A percentile compares a stretch with the other conserved stretches of the same genome.
These are phyloP conservation scores for Ophiostoma sp. DNA, from an alignment of 2,329 filamentous ascomycete species.

Conservation along the genomic window DNA sequence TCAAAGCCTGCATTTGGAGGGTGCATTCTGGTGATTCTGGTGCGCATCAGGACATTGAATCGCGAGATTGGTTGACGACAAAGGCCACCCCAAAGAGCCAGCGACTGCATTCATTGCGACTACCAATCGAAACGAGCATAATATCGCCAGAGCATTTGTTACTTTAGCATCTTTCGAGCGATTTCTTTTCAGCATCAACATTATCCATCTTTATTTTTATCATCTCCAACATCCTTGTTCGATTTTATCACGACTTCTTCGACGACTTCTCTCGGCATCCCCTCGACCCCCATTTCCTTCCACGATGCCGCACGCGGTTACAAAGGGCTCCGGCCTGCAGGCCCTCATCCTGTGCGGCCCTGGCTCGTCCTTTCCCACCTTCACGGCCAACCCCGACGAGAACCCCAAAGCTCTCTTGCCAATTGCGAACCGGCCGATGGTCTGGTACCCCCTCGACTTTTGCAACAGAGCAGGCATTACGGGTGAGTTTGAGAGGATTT, in stretches of 20 bases:
- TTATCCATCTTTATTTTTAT: not conserved
- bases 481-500: conserved; percentile 43
- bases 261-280: not conserved
- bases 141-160: not conserved
- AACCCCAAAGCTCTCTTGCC: conserved; percentile 80
- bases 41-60: not conserved
- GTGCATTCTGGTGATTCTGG: not conserved
- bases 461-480: conserved; percentile 79
- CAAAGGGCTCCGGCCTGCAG: conserved; percentile 72
- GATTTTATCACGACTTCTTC: not conserved
- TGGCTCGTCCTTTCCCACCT: conserved; percentile 78
- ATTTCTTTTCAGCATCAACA: not conserved
- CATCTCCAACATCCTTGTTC: not conserved
- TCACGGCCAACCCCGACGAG: conserved; percentile 76
- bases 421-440: conserved; percentile 83
- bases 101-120: not conserved
- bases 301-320: conserved; percentile 72
- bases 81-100: not conserved
- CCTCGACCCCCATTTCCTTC: not conserved
- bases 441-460: conserved; percentile 86
- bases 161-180: not conserved
- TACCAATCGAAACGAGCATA: not conserved
- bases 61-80: not conserved
- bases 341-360: conserved; percentile 81
- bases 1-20: conserved; percentile 17